phyloP scores from a whole-genome alignment of 164 flowering plant species.

The Vitis cinerea region DNA sequence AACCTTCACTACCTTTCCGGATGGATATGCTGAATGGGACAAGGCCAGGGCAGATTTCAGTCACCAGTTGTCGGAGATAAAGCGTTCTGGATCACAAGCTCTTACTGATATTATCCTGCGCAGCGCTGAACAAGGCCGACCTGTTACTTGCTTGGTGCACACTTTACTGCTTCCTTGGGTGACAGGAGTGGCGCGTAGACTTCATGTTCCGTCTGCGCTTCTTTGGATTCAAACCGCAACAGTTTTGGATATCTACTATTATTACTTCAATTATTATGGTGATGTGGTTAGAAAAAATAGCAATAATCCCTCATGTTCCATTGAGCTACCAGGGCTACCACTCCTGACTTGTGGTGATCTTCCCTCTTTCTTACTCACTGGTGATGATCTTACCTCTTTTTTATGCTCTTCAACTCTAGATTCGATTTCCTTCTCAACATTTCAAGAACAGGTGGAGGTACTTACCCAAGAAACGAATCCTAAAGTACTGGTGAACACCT shows the following conservation, averaged over 20 bases:
- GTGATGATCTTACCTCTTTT: too few relatives aligned
- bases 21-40: slow-evolving; percentile 48
- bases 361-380: slow-evolving; percentile 28
- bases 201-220: slow-evolving; percentile 28
- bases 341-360: slow-evolving; percentile 24
- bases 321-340: slow-evolving; percentile 35
- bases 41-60: slow-evolving; percentile 1
- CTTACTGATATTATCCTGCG: slow-evolving; percentile 21
- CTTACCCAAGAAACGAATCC: slow-evolving; percentile 26
- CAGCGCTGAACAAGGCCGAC: slow-evolving; percentile 19
- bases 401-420: too few relatives aligned
- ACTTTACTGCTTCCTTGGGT: slow-evolving; percentile 47
- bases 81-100: slow-evolving; percentile 23
- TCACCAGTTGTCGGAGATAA: slow-evolving; percentile 19
- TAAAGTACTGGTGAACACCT: slow-evolving; percentile 47
- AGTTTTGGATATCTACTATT: slow-evolving; percentile 33
- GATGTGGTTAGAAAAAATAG: neutral
- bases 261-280: slow-evolving; percentile 32
- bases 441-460: slow-evolving; percentile 17
- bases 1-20: slow-evolving; percentile 39
- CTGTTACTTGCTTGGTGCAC: slow-evolving; percentile 39
- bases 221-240: slow-evolving; percentile 47
- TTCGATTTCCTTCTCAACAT: too few relatives aligned
- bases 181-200: slow-evolving; percentile 32
- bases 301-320: slow-evolving; percentile 10